Percentiles rank a stretch among this genome's conserved stretches.
phyloP scores from a whole-genome alignment of 129 eudicot genomes.

The Calendula officinalis region DNA sequence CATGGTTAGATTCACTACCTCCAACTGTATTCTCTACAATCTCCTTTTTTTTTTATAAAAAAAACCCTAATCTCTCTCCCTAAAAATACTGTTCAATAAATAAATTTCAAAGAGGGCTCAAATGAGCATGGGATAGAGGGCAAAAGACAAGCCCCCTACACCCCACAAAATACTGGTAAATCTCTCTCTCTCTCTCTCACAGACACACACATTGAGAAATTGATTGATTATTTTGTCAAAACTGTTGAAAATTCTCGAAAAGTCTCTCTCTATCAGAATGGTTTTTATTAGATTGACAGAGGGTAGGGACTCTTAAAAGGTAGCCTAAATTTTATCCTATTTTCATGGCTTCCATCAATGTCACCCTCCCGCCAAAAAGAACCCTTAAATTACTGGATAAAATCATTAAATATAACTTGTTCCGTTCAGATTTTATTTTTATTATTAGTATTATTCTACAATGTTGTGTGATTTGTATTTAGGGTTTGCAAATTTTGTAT shows the following conservation, averaged over 20 bases:
- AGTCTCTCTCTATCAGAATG: constrained; percentile 15
- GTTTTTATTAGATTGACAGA: constrained; percentile 12
- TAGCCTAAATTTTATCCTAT: constrained; percentile 17
- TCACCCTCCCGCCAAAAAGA: constrained; percentile 34
- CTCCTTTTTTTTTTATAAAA: neutral
- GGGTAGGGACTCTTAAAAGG: constrained; percentile 20
- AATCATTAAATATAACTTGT: constrained; percentile 1
- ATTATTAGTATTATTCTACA: neutral
- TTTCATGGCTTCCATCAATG: constrained; percentile 17
- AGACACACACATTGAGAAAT: constrained; percentile 16
- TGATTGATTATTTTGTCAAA: constrained; percentile 31
- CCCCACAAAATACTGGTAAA: constrained; percentile 22
- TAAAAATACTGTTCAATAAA: constrained; percentile 2
- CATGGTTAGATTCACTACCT: constrained; percentile 9
- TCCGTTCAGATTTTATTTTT: neutral
- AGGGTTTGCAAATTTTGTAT: constrained; percentile 25
- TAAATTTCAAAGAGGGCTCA: constrained; percentile 13
- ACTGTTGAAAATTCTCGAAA: constrained; percentile 18
- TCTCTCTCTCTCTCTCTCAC: constrained; percentile 8
- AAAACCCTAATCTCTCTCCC: constrained; percentile 8
- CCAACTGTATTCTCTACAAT: neutral
- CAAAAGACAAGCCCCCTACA: constrained; percentile 10
- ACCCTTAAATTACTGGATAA: neutral
- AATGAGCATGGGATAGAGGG: constrained; percentile 4
- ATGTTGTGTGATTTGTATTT: neutral